phyloP scores from a whole-genome alignment of 352 stramenopile genomes.

The Phytophthora meadii region DNA sequence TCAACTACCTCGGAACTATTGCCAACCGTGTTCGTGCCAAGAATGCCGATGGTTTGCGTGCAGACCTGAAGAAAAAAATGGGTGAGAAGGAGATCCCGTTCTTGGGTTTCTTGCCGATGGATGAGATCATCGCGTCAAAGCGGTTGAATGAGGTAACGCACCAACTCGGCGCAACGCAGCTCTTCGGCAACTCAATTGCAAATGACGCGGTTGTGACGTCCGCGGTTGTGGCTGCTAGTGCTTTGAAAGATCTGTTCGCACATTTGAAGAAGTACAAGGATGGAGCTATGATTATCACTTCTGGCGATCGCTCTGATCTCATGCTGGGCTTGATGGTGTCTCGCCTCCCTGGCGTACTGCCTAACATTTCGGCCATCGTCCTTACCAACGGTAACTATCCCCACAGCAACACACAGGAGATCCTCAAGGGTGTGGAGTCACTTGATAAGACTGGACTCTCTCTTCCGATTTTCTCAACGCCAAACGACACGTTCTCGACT shows the following conservation, averaged over 20 bases:
- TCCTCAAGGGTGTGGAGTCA: conserved; percentile 70
- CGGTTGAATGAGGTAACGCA: conserved; percentile 77
- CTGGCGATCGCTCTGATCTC: conserved; percentile 74
- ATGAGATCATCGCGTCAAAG: conserved; percentile 78
- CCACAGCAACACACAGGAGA: conserved; percentile 76
- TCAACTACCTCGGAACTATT: conserved; percentile 81
- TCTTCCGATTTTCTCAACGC: conserved; percentile 78
- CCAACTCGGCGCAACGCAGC: conserved; percentile 69
- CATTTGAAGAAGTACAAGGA: conserved; percentile 85
- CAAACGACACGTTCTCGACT: conserved; percentile 71
- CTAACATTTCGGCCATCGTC: conserved; percentile 73
- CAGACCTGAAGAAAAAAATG: conserved; percentile 41
- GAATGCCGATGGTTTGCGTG: conserved; percentile 47
- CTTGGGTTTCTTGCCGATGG: conserved; percentile 69
- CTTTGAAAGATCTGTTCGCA: conserved; percentile 76
- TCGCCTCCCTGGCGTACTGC: conserved; percentile 71
- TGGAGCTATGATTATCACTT: conserved; percentile 77
- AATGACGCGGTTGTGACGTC: conserved; percentile 78
- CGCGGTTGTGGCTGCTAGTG: conserved; percentile 69
- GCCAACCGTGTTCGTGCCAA: conserved; percentile 65
- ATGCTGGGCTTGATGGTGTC: conserved; percentile 75
- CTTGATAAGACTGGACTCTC: conserved; percentile 71
- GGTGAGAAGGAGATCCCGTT: conserved; percentile 56
- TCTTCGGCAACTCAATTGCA: conserved; percentile 69
- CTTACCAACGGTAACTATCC: conserved; percentile 82